phyloP scores from a whole-genome alignment of 331 rosid genomes.

The Pyracantha coccinea region DNA sequence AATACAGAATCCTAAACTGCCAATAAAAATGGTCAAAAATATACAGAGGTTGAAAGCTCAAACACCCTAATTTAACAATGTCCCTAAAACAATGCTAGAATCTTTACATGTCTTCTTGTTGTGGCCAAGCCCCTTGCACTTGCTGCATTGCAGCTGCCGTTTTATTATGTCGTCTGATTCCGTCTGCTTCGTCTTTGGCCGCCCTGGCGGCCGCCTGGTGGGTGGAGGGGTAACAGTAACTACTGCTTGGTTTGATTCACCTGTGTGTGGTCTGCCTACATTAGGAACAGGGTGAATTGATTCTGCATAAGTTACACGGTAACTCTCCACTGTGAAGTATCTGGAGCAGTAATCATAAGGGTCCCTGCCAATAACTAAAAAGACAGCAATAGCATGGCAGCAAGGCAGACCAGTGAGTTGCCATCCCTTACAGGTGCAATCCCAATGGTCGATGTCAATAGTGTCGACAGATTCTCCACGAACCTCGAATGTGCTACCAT shows the following conservation, averaged over 20 bases:
- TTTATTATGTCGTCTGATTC: conserved; percentile 73
- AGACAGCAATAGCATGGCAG: conserved; percentile 84
- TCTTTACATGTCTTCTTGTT: conserved; percentile 87
- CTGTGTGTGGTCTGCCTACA: conserved; percentile 50
- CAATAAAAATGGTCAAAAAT: background rate
- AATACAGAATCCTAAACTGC: background rate
- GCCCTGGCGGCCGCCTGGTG: conserved; percentile 88
- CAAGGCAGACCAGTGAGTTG: conserved; percentile 90
- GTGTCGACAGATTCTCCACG: conserved; percentile 69
- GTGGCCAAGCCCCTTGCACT: conserved; percentile 98
- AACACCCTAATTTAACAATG: conserved; percentile 20
- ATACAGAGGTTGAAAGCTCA: conserved; percentile 8
- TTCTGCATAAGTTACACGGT: conserved; percentile 54
- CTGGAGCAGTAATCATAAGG: conserved; percentile 81
- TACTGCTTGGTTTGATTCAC: conserved; percentile 26
- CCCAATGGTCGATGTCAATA: conserved; percentile 79
- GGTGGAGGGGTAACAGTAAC: conserved; percentile 90
- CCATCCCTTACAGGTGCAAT: conserved; percentile 93
- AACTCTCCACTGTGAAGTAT: conserved; percentile 70
- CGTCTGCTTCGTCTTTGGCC: conserved; percentile 69
- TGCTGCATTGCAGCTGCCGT: conserved; percentile 94
- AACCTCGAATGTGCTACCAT: conserved; percentile 64
- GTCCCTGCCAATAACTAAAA: conserved; percentile 50
- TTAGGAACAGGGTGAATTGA: conserved; percentile 76
- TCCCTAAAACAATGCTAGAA: conserved; percentile 16